Evolutionary conservation across 768 basidiomycete species (phyloP), one percentile per base, ranked within the genome.

Genomic region (Tulasnella sp.): DNA sequence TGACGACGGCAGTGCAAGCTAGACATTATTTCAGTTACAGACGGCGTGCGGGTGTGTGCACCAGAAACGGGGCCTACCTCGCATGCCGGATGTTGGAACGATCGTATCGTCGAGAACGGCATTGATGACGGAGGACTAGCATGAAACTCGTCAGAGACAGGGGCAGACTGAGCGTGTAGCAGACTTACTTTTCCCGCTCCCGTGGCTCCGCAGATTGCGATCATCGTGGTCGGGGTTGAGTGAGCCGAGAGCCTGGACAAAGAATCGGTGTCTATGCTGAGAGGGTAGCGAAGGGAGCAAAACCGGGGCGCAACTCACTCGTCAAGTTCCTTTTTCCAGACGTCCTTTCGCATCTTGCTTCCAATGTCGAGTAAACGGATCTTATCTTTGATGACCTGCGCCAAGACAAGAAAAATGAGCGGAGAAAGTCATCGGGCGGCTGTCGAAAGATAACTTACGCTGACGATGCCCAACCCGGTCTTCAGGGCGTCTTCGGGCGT

Each of bases 1-100:
- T 92, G 3, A 91, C 90, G 38, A 91, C 90, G 6, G 91, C 90
- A 3, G 91, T 92, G 81, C 91, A 92, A 10, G 91, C 91, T 91
- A 78, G 12, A 40, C 19, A 19, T 12, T n/a, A 12, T 56, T 21
- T 80, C 27, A 58, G 74, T 56, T 77, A 36, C 5, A 21, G 1
- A n/a, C n/a, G n/a, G n/a, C n/a, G n/a, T n/a, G n/a, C n/a, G n/a
- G n/a, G n/a, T n/a, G n/a, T n/a, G n/a, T n/a, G n/a, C n/a, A n/a
- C n/a, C n/a, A n/a, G n/a, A n/a, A n/a, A n/a, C n/a, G n/a, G n/a
- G n/a, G n/a, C n/a, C 80, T 79, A 90, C 90, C 90, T 81, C 89
- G 87, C 90, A 91, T 91, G 36, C 91, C 90, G 80, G 89, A 91
- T 6, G 91, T 91, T 6, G 91, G 91, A 19, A 92, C 90, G 74